phyloP scores from a whole-genome alignment of 1,139 yeast species.

The Pichia kudriavzevii region DNA sequence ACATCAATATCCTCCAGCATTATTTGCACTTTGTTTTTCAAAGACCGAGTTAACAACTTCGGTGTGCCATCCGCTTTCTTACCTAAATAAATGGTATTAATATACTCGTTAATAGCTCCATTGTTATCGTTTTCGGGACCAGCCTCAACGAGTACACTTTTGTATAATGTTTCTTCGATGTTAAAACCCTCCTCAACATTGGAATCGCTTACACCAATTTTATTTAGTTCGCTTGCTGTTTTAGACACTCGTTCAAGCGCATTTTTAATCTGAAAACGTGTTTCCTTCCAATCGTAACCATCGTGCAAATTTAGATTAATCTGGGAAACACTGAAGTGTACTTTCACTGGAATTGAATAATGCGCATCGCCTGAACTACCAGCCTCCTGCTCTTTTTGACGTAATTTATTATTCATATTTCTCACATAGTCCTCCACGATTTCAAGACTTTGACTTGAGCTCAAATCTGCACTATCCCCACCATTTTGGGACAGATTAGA shows the following conservation, averaged over 20 bases:
- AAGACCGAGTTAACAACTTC: conserved; percentile 59
- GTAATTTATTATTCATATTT: conserved; percentile 1
- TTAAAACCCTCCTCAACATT: conserved; percentile 15
- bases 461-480: conserved; percentile 1
- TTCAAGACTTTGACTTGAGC: no score
- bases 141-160: conserved; percentile 63
- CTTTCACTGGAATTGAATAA: conserved; percentile 23
- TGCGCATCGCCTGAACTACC: no score
- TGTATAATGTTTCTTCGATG: conserved; percentile 60
- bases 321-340: conserved; percentile 31
- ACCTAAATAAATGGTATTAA: conserved; percentile 21
- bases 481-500: neutral
- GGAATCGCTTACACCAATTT: neutral
- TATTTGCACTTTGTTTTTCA: conserved; percentile 50
- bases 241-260: conserved; percentile 58
- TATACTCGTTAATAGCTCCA: conserved; percentile 42
- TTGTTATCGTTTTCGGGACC: conserved; percentile 45
- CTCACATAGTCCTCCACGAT: no score
- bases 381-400: no score
- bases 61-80: conserved; percentile 33
- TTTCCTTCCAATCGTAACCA: conserved; percentile 89
- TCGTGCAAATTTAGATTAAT: conserved; percentile 58
- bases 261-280: conserved; percentile 56
- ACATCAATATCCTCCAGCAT: conserved; percentile 49
- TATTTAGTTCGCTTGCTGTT: conserved; percentile 29